phyloP scores from a whole-genome alignment of 352 stramenopile species.

The Blastocystis sp. region DNA sequence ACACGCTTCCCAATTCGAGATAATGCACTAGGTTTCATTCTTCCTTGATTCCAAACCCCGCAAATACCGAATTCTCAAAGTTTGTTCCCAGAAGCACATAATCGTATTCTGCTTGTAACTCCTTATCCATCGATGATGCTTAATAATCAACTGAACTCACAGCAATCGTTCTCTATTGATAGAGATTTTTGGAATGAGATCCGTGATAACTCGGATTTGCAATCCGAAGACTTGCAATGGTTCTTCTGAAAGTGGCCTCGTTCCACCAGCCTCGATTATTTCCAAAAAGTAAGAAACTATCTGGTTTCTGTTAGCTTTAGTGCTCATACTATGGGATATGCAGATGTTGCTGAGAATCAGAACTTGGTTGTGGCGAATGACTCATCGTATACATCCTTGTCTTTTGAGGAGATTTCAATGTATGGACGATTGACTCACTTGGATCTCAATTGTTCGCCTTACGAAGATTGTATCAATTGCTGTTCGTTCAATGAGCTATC shows the following conservation, averaged over 20 bases:
- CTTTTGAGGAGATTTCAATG: slow-evolving; percentile 37
- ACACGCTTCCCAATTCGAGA: slow-evolving; percentile 57
- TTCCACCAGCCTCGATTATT: not conserved
- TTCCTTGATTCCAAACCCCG: not conserved
- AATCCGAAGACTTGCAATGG: not conserved
- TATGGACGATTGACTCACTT: not conserved
- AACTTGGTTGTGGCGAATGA: slow-evolving; percentile 24
- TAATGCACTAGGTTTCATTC: slow-evolving; percentile 29
- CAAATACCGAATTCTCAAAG: slow-evolving; percentile 63
- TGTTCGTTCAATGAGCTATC: slow-evolving; percentile 10
- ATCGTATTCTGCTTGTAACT: slow-evolving; percentile 50
- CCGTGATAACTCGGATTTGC: not conserved
- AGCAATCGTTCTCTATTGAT: not conserved
- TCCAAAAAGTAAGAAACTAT: not conserved
- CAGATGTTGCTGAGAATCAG: slow-evolving; percentile 5
- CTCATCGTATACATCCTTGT: slow-evolving; percentile 11
- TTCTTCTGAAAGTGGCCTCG: not conserved
- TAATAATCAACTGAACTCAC: not conserved
- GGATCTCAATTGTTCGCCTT: not conserved
- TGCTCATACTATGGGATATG: slow-evolving; percentile 13
- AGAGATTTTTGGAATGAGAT: not conserved
- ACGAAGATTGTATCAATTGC: slow-evolving; percentile 14
- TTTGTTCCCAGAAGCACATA: slow-evolving; percentile 59
- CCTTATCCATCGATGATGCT: slow-evolving; percentile 12
- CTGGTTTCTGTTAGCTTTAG: not conserved